Evolutionary conservation across 495 filamentous ascomycete genomes (phyloP).

Genomic region (Aspergillus conjunctus): DNA sequence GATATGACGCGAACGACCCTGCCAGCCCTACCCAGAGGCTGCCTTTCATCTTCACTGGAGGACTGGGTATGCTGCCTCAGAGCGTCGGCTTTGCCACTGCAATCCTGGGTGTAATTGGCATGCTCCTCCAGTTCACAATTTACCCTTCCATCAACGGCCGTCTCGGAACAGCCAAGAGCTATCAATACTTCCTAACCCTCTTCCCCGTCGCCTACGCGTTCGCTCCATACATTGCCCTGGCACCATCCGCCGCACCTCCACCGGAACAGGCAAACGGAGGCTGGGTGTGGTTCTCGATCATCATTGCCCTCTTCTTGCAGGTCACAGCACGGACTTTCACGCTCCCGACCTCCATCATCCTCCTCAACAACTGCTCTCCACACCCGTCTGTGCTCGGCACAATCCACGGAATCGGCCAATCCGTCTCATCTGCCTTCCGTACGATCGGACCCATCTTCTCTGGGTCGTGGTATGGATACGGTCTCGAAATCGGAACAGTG

Average conservation of each 20-base stretch:
- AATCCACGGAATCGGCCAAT: conserved; percentile 80
- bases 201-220: conserved; percentile 76
- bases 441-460: conserved; percentile 75
- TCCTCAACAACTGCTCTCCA: conserved; percentile 82
- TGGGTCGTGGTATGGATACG: conserved; percentile 71
- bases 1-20: conserved; percentile 57
- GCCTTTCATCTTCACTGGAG: conserved; percentile 78
- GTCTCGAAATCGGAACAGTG: conserved; percentile 68
- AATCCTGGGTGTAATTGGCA: conserved; percentile 75
- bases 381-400: conserved; percentile 80
- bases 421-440: conserved; percentile 66
- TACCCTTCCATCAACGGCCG: conserved; percentile 69
- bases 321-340: conserved; percentile 82
- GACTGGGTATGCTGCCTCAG: conserved; percentile 72
- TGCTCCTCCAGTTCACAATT: conserved; percentile 73
- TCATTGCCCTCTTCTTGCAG: conserved; percentile 67
- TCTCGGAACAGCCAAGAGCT: conserved; percentile 69
- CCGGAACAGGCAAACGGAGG: conserved; percentile 65
- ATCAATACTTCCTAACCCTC: conserved; percentile 65
- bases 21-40: conserved; percentile 46
- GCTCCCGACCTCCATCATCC: conserved; percentile 72
- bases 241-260: conserved; percentile 62
- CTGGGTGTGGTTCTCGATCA: conserved; percentile 68
- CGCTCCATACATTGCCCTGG: conserved; percentile 70
- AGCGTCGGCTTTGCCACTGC: conserved; percentile 78